Base-by-base conservation (phyloP, 352 stramenopile species). In the Lagenidium sp. region DNA sequence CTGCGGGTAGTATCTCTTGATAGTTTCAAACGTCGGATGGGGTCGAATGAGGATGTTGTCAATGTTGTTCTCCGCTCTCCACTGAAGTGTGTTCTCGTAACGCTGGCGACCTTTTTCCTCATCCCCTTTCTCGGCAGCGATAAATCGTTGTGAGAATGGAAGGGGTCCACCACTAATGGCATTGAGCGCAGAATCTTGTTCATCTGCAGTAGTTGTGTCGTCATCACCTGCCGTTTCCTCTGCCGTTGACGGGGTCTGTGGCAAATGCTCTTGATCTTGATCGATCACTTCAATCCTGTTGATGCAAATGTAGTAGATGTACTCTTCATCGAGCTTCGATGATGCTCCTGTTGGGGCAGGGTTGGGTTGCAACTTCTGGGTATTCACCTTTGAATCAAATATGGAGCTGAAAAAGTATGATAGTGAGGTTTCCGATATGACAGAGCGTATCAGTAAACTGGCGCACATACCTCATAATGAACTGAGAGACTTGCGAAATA, bases 1-100 rank as follows among this genome's bases (percentile, higher is more conserved):
- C 52, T 96, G 85, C 12, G 85, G 85, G 38, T 96, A 96, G 44
- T 94, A 91, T 51, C 85, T 77, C 62, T 96, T 96, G 71, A 96
- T 95, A 4, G 66, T 74, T 20, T 86, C 68, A 48, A 94, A 96
- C 16, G 74, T 82, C 20, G 59, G 72, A 36, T 94, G 79, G 11
- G 80, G 65, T 32, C 65, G 73, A 30, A 92, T 62, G 36, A 96
- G 71, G 24, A 96, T 95, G 36, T 81, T 56, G 54, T 96, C 85
- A 18, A 96, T 85, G 19, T 72, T 57, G 47, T 95, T 86, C 44
- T 89, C 79, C 12, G 80, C 65, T 22, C 85, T 72, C 85, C 85
- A 96, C 53, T 93, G 57, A n/a, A 88, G 47, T 11, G 75, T 94
- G 53, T 66, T 70, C 41, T 85, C 48, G 43, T 82, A 94, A 21